Evolutionary conservation across 2,329 filamentous ascomycete species (phyloP).

Genomic region (Plectosphaerella plurivora): DNA sequence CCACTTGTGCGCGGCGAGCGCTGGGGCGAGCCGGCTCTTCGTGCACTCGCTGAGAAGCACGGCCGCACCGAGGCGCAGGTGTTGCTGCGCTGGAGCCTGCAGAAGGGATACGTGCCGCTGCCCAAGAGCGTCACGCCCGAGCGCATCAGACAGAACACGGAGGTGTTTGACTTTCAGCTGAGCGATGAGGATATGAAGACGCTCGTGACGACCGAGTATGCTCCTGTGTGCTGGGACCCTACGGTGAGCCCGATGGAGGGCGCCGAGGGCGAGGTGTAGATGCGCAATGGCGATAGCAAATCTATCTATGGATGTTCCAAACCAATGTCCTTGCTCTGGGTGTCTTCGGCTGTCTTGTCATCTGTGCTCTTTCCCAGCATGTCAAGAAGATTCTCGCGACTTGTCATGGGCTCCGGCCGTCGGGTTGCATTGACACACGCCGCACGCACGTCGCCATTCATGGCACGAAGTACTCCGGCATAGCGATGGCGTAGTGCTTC

Average conservation of each 20-base stretch:
- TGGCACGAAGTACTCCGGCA: conserved; percentile 5
- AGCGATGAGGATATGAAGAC: conserved; percentile 45
- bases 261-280: not conserved
- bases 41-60: conserved; percentile 65
- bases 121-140: conserved; percentile 69
- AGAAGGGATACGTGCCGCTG: conserved; percentile 70
- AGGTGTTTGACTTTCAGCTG: conserved; percentile 52
- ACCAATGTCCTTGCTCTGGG: no score
- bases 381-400: conserved; percentile 10
- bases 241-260: conserved; percentile 39
- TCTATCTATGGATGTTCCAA: no score
- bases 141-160: conserved; percentile 61
- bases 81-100: conserved; percentile 74
- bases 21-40: conserved; percentile 62
- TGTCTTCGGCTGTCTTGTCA: no score
- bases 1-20: conserved; percentile 64
- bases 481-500: conserved; percentile 6
- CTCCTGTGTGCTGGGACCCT: conserved; percentile 54
- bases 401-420: conserved; percentile 13
- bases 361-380: not conserved
- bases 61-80: conserved; percentile 72
- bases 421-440: conserved; percentile 1
- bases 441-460: conserved; percentile 5
- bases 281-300: no score
- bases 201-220: conserved; percentile 46